phyloP scores from a whole-genome alignment of 2,329 filamentous ascomycete genomes.

The Annulohypoxylon truncatum region DNA sequence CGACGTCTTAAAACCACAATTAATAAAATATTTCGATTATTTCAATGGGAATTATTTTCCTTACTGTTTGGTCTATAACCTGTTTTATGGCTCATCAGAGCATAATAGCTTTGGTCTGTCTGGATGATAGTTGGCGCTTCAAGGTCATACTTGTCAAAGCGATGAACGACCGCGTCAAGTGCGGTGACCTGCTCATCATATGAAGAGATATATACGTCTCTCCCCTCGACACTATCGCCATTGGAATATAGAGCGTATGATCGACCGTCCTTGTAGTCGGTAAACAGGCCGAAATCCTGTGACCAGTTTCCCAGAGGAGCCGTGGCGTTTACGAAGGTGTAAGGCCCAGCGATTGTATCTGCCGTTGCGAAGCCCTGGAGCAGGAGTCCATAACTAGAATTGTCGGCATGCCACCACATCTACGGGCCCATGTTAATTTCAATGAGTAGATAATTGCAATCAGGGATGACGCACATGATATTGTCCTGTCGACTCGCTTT shows the following conservation, averaged over 20 bases:
- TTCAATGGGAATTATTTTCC: background rate
- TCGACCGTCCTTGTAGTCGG: constrained; percentile 67
- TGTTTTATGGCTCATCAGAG: constrained; percentile 72
- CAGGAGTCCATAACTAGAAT: constrained; percentile 65
- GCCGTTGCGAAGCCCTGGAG: constrained; percentile 67
- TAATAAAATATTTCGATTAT: background rate
- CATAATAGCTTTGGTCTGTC: constrained; percentile 69
- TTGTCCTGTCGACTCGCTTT: constrained; percentile 63
- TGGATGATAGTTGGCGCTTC: constrained; percentile 71
- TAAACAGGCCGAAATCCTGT: constrained; percentile 71
- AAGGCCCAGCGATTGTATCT: constrained; percentile 64
- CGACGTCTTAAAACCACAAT: constrained; percentile 55
- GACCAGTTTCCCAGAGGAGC: constrained; percentile 71
- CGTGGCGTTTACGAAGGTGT: constrained; percentile 64
- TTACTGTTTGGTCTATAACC: constrained; percentile 69
- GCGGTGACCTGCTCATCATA: constrained; percentile 65
- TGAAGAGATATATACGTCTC: constrained; percentile 67
- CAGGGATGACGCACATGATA: constrained; percentile 61
- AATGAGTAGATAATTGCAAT: background rate
- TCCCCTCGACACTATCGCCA: constrained; percentile 64
- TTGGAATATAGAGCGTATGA: constrained; percentile 70
- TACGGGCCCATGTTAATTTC: constrained; percentile 11
- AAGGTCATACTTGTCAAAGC: constrained; percentile 69
- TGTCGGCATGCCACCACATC: constrained; percentile 72
- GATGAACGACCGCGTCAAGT: constrained; percentile 63